Conservation (phyloP, 1,139 yeast genomes). For the Yamadazyma epiphylla region DNA sequence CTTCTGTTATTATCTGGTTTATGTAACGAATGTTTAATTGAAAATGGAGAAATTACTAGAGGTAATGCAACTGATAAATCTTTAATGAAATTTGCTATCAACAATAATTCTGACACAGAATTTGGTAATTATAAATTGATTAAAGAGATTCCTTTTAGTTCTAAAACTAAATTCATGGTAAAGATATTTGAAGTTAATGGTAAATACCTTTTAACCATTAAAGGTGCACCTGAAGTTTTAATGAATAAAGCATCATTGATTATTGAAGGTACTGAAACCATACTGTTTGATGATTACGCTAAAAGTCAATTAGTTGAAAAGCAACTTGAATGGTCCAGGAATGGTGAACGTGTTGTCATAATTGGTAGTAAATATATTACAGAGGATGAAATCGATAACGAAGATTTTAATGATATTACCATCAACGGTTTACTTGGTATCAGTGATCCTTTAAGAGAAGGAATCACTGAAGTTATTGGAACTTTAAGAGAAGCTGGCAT, state of each 20-base stretch:
- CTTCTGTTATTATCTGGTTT: slow-evolving; percentile 27
- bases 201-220: slow-evolving; percentile 28
- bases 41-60: slow-evolving; percentile 12
- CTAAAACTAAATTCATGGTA: slow-evolving; percentile 48
- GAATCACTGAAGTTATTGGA: slow-evolving; percentile 33
- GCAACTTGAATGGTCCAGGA: slow-evolving; percentile 36
- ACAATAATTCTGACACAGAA: slow-evolving; percentile 6
- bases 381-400: slow-evolving; percentile 11
- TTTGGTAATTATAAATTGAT: slow-evolving; percentile 7
- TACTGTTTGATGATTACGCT: slow-evolving; percentile 11
- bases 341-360: slow-evolving; percentile 46
- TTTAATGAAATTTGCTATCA: slow-evolving; percentile 32
- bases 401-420: slow-evolving; percentile 16
- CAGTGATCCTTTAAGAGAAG: slow-evolving; percentile 49
- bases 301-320: slow-evolving; percentile 16
- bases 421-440: slow-evolving; percentile 47
- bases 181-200: slow-evolving; percentile 19
- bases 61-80: slow-evolving; percentile 54
- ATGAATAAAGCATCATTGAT: slow-evolving; percentile 26
- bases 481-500: slow-evolving; percentile 46
- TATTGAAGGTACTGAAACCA: slow-evolving; percentile 10
- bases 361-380: slow-evolving; percentile 25
- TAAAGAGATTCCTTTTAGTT: slow-evolving; percentile 41
- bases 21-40: slow-evolving; percentile 36
- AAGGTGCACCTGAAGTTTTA: slow-evolving; percentile 52